Conservation (phyloP, 192 early-diverging fungal genomes). For the Gonapodya prolifera region DNA sequence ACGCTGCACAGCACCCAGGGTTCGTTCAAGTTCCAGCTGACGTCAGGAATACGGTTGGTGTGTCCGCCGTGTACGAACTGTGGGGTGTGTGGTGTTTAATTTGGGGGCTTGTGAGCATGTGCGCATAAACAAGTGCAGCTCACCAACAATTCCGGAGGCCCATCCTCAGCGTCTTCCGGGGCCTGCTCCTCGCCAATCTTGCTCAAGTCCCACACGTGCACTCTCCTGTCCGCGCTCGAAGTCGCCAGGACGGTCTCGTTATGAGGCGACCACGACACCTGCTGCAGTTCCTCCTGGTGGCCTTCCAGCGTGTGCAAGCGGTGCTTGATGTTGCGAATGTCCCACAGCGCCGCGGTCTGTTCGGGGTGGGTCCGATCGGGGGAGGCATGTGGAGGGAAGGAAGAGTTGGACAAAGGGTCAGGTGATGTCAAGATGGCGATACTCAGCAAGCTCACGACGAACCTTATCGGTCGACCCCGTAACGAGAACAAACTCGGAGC, state of each 20-base stretch:
- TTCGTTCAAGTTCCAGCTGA: conserved; percentile 86
- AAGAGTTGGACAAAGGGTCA: conserved; percentile 4
- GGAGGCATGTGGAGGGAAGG: not conserved
- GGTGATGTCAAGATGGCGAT: not conserved
- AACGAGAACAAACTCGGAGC: conserved; percentile 75
- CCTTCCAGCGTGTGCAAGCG: conserved; percentile 76
- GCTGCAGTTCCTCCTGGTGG: conserved; percentile 84
- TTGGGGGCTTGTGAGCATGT: no score
- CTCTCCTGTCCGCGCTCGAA: conserved; percentile 76
- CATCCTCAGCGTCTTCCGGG: conserved; percentile 92
- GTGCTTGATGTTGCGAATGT: conserved; percentile 79
- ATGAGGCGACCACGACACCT: conserved; percentile 87
- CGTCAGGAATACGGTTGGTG: conserved; percentile 90
- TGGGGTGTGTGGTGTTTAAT: no score
- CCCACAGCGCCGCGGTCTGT: conserved; percentile 85
- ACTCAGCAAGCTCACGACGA: not conserved
- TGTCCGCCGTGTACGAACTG: conserved; percentile 97
- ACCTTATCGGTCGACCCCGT: conserved; percentile 90
- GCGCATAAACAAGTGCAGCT: no score
- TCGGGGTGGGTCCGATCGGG: not conserved
- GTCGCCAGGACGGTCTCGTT: conserved; percentile 83
- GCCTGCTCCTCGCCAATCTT: conserved; percentile 91
- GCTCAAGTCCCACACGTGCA: conserved; percentile 90
- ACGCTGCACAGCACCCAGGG: conserved; percentile 90
- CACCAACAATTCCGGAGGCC: conserved; percentile 89